Evolutionary conservation across 192 early-diverging fungal genomes (phyloP), one percentile per base, ranked within the genome.

Genomic region (Glomus cerebriforme): DNA sequence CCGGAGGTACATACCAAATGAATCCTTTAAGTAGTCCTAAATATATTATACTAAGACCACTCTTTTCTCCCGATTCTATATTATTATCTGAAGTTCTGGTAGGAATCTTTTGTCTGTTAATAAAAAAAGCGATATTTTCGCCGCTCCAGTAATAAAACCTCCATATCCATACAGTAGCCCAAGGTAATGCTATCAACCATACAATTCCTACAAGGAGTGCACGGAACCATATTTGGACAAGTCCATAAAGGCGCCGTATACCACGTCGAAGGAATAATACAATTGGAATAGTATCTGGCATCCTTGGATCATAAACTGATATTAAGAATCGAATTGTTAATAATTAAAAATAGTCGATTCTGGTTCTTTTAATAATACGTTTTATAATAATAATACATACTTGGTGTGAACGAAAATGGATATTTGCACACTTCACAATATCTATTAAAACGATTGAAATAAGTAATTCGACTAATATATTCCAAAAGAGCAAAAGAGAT

Each of bases 391-490:
- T 45, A 45, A 45, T 12, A 82, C 89, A 75, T 90, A 92, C 91
- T 89, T 31, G 94, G 93, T 19, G 95, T 91, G 77, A 98, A 98
- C 32, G 85, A 83, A 82, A 93, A 98, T 27, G 88, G 85, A 84
- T 97, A 87, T 54, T 93, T 92, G 83, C 97, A 98, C 7, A 98
- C 90, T 81, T 98, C 97, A 85, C 97, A 98, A 79, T 91, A 88
- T 78, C 88, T 90, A 80, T 19, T 7, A 82, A 74, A 54, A n/a
- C 59, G 65, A 43, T 43, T 37, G 24, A 67, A 58, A 80, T 34
- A 63, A 58, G 26, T 35, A 66, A 43, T 32, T 43, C 39, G 10
- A 12, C 39, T 43, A 43, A 2, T 29, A 62, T 74, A 32, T 34
- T 59, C 37, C 32, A 58, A 45, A 79, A 27, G 2, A 43, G 22